Evolutionary conservation across 805 yeast genomes (phyloP), one percentile per base, ranked within the genome.

Genomic region (Komagataella pseudopastoris): DNA sequence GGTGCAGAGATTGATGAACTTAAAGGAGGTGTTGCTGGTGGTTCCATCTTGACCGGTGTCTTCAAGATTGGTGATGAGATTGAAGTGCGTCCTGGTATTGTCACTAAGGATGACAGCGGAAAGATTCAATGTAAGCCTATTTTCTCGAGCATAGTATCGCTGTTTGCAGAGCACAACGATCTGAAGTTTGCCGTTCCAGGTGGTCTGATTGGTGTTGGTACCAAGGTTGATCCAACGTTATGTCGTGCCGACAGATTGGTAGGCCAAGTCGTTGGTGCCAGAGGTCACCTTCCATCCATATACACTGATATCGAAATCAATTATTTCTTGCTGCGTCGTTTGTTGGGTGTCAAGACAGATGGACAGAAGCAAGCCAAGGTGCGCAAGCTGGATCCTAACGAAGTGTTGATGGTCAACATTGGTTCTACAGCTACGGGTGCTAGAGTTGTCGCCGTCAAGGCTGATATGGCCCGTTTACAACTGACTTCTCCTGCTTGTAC

Each of bases 21-120:
- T 68, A 90, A 90, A 74, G 99, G 99, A 64, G 99, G 99, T 82
- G 98, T 93, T 67, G 99, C 99, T 48, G 99, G 99, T 76, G 99
- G 99, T 60, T 88, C 96, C 51, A 91, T 93, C 62, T 77, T 93
- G 65, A 88, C 83, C 54, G 99, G 99, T 79, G 99, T 93, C 49
- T 88, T 93, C 76, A 85, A 87, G 67, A 77, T 93, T 57, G 98
- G 96, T 56, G 99, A 93, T 67, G 98, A 93, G 75, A 91, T 93
- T 64, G 99, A 93, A 75, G 90, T 93, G 65, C 81, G 99, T 70
- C 99, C 99, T 53, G 99, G 99, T 78, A 90, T 93, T 59, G 98
- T 93, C 55, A 89, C 96, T 58, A 93, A 90, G 69, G 96, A 88
- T 68, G 95, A 88, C 62, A 77, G 76, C 58, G 81, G 83, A 58